Percentiles rank a stretch among this genome's conserved stretches.
Evolutionary conservation across 768 basidiomycete species (phyloP).

Genomic region (Candolleomyces eurysporus): DNA sequence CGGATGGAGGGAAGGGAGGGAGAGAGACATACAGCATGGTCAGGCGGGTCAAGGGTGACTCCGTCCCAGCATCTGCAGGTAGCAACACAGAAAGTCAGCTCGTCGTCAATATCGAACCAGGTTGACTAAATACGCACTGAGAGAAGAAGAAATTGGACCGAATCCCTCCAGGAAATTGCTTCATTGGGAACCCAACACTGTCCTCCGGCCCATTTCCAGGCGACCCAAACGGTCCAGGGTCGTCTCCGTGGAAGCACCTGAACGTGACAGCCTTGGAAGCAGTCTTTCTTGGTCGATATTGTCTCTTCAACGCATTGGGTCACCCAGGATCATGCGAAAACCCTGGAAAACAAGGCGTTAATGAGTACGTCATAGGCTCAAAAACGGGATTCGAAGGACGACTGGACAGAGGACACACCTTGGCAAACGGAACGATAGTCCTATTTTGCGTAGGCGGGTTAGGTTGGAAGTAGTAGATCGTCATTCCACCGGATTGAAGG

Average conservation of each 20-base stretch:
- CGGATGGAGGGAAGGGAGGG: neutral
- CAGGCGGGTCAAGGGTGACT: conserved; percentile 1
- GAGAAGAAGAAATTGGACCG: conserved; percentile 6
- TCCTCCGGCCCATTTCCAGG: conserved; percentile 6
- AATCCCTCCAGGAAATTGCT: conserved; percentile 3
- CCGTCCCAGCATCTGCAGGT: conserved; percentile 6
- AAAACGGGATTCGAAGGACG: neutral
- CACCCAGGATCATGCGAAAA: conserved; percentile 2
- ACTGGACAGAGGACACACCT: neutral
- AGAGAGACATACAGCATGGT: neutral
- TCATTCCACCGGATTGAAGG: conserved; percentile 8
- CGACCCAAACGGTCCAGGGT: conserved; percentile 3
- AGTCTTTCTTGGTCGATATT: neutral
- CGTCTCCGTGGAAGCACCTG: conserved; percentile 9
- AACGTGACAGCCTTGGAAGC: conserved; percentile 8
- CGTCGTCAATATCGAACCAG: neutral
- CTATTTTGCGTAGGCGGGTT: neutral
- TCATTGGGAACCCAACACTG: neutral
- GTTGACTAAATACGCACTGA: neutral
- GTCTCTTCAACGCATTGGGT: conserved; percentile 5
- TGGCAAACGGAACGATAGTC: neutral
- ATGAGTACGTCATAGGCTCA: neutral
- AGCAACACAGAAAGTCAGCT: neutral
- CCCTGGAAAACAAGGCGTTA: neutral
- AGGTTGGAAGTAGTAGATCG: conserved; percentile 10